phyloP scores from a whole-genome alignment of 805 yeast species.

The Saccharomycopsis schoenii region DNA sequence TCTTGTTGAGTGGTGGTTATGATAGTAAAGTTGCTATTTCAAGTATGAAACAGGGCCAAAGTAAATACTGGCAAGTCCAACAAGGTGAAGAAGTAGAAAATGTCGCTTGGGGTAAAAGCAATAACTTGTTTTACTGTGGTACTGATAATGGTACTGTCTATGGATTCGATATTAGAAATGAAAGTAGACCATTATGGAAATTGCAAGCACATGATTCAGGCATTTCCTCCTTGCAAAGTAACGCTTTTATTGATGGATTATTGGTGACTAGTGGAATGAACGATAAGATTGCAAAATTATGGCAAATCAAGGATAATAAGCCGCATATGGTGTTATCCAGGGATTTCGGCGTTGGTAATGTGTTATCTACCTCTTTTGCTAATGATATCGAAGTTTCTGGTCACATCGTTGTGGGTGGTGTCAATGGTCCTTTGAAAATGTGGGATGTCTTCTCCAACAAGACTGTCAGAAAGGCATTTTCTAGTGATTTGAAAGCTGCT shows the following conservation, averaged over 20 bases:
- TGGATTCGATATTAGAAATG: conserved; percentile 74
- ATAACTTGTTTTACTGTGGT: conserved; percentile 58
- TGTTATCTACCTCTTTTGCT: conserved; percentile 72
- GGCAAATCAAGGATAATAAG: conserved; percentile 55
- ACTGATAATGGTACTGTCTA: conserved; percentile 86
- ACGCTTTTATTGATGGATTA: conserved; percentile 57
- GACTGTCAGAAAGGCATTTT: conserved; percentile 64
- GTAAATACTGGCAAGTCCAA: conserved; percentile 55
- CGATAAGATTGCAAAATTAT: conserved; percentile 75
- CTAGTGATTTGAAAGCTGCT: conserved; percentile 42
- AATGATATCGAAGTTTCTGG: conserved; percentile 84
- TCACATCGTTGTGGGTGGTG: conserved; percentile 79
- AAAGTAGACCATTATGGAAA: conserved; percentile 76
- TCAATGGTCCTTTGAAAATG: conserved; percentile 69
- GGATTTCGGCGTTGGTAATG: conserved; percentile 92
- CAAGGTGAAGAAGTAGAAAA: conserved; percentile 77
- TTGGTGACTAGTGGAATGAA: conserved; percentile 85
- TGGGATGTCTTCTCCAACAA: conserved; percentile 87
- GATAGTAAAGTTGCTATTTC: conserved; percentile 74
- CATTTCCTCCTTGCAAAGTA: conserved; percentile 70
- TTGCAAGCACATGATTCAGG: conserved; percentile 96
- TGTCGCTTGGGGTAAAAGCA: conserved; percentile 52
- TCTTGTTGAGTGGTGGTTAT: conserved; percentile 85
- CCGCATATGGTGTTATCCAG: conserved; percentile 88
- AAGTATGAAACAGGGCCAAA: conserved; percentile 50